Evolutionary conservation across 2,329 filamentous ascomycete genomes (phyloP).

Genomic region (Stagonosporopsis vannaccii): DNA sequence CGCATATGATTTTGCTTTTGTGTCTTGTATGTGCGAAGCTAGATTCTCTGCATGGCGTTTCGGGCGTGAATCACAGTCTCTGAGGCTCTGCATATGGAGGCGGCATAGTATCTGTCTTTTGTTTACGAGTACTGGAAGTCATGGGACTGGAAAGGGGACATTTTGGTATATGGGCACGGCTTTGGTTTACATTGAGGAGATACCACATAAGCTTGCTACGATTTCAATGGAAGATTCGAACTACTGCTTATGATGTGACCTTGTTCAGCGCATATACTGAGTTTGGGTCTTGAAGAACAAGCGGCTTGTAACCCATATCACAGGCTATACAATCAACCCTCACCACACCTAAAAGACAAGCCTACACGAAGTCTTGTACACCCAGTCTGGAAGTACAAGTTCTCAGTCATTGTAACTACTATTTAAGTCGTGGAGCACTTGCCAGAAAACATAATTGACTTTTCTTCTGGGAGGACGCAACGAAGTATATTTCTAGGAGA

Average conservation of each 20-base stretch:
- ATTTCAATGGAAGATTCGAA: background rate
- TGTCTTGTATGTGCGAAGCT: no score
- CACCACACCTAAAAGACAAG: no score
- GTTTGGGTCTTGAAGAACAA: background rate
- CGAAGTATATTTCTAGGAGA: no score
- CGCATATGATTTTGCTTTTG: background rate
- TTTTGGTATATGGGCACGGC: background rate
- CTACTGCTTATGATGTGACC: background rate
- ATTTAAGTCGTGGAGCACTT: no score
- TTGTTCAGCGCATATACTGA: background rate
- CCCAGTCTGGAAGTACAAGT: no score
- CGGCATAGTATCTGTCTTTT: background rate
- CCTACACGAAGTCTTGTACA: no score
- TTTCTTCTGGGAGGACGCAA: no score
- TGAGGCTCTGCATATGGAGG: background rate
- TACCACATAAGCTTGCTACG: background rate
- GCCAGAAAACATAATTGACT: no score
- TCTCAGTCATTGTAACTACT: no score
- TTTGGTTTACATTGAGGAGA: background rate
- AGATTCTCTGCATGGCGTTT: background rate
- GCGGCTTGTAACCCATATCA: background rate
- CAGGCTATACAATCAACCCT: background rate
- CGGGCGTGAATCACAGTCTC: background rate
- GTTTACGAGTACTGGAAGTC: background rate
- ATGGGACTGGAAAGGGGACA: background rate